These are phyloP conservation scores for Rhytidhysteron rufulum DNA, from an alignment of 2,329 filamentous ascomycete genomes.

Conservation along the genomic window DNA sequence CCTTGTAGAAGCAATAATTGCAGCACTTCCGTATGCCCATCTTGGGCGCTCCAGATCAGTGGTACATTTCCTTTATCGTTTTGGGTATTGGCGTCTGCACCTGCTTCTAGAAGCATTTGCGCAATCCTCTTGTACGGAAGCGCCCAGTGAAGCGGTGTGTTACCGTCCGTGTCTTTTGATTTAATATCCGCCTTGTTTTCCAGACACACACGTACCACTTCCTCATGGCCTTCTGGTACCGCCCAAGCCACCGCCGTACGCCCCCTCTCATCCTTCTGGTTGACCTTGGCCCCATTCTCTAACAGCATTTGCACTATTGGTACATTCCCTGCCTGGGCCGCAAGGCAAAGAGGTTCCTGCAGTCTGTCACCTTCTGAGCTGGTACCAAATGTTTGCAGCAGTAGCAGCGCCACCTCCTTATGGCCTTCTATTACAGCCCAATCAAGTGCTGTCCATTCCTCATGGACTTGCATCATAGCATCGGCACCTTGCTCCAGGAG, in stretches of 20 bases:
- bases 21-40: not conserved
- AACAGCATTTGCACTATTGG: not conserved
- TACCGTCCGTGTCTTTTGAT: not conserved
- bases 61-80: not conserved
- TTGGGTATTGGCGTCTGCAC: no score
- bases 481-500: not conserved
- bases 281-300: not conserved
- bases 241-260: not conserved
- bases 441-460: not conserved
- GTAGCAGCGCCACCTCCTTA: not conserved
- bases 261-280: not conserved
- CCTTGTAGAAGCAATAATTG: not conserved
- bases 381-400: not conserved
- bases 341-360: not conserved
- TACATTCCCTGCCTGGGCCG: not conserved
- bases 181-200: not conserved
- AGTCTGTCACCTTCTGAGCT: not conserved
- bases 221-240: not conserved
- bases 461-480: not conserved
- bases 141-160: not conserved
- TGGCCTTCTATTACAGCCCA: not conserved
- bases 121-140: no score
- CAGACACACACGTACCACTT: not conserved
- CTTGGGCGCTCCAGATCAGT: not conserved
- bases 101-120: not conserved